These are phyloP conservation scores for Zygoascus sp. DNA, from an alignment of 1,139 yeast species.

Conservation along the genomic window DNA sequence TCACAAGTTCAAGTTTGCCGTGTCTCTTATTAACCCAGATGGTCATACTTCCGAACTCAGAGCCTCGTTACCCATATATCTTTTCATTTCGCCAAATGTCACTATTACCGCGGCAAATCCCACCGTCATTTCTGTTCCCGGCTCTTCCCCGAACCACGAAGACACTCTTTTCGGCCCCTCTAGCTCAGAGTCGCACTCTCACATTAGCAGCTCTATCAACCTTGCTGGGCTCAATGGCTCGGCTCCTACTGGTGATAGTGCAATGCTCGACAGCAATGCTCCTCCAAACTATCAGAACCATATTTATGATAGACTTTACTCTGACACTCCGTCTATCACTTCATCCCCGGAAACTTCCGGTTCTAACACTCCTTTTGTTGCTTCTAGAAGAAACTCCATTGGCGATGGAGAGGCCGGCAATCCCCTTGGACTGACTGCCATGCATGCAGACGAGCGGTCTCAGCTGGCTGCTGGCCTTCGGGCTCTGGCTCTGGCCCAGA, in stretches of 20 bases:
- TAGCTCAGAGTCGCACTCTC: constrained; percentile 17
- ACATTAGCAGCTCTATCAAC: background rate
- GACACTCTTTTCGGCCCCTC: constrained; percentile 27
- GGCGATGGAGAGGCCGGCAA: constrained; percentile 22
- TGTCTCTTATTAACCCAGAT: constrained; percentile 63
- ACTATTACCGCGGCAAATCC: constrained; percentile 44
- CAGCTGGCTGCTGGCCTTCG: constrained; percentile 31
- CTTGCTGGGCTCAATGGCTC: constrained; percentile 32
- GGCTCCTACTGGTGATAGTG: constrained; percentile 17
- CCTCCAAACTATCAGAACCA: constrained; percentile 89
- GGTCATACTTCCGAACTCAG: constrained; percentile 74
- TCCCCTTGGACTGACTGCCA: constrained; percentile 27
- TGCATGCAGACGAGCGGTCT: constrained; percentile 30
- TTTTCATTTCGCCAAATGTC: constrained; percentile 79
- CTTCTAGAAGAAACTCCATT: constrained; percentile 32
- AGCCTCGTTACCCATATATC: constrained; percentile 64
- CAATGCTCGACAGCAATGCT: constrained; percentile 39
- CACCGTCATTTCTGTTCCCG: constrained; percentile 35
- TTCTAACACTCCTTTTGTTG: constrained; percentile 31
- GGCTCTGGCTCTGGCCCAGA: constrained; percentile 29
- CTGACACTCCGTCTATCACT: constrained; percentile 54
- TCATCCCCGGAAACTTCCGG: constrained; percentile 58
- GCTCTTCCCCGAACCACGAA: constrained; percentile 22
- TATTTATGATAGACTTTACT: constrained; percentile 80
- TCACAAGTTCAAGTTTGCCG: constrained; percentile 64